Percentiles rank a stretch among this genome's conserved stretches.
These are phyloP conservation scores for Paraphaeosphaeria minitans DNA, from an alignment of 2,329 filamentous ascomycete species.

Conservation along the genomic window DNA sequence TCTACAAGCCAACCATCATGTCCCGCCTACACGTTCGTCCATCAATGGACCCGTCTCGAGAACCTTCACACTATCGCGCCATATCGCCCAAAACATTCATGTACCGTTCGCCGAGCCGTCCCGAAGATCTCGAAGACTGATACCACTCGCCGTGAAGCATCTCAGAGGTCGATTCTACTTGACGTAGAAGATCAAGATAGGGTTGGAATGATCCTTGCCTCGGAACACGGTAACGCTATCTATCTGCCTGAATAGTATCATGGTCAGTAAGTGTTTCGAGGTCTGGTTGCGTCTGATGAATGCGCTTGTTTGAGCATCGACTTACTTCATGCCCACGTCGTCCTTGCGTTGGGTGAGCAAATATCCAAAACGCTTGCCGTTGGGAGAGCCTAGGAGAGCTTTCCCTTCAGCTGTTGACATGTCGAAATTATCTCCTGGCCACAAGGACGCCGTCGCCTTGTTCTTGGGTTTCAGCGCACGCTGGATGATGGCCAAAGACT, in stretches of 20 bases:
- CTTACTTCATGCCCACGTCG: not conserved
- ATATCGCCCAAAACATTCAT: not conserved
- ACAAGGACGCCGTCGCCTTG: not conserved
- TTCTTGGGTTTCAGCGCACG: not conserved
- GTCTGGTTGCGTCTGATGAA: not conserved
- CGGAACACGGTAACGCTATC: not conserved
- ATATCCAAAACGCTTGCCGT: not conserved
- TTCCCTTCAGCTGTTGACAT: not conserved
- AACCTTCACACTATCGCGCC: not conserved
- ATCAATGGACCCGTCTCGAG: not conserved
- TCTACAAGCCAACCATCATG: not conserved
- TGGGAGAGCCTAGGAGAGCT: not conserved
- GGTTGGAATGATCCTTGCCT: not conserved
- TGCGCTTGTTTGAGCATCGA: not conserved
- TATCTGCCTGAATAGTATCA: not conserved
- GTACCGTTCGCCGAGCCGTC: not conserved
- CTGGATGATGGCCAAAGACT: conserved; percentile 1
- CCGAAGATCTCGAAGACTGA: too few species aligned
- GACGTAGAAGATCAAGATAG: conserved; percentile 2
- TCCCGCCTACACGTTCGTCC: not conserved
- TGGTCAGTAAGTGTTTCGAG: not conserved
- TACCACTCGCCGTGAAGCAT: not conserved
- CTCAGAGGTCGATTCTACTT: not conserved
- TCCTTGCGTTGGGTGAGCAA: not conserved
- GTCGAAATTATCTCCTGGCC: conserved; percentile 1